Percentiles rank a stretch among this genome's conserved stretches.
These are phyloP conservation scores for Abrus pulchellus DNA, from an alignment of 306 rosid genomes.

Conservation along the genomic window DNA sequence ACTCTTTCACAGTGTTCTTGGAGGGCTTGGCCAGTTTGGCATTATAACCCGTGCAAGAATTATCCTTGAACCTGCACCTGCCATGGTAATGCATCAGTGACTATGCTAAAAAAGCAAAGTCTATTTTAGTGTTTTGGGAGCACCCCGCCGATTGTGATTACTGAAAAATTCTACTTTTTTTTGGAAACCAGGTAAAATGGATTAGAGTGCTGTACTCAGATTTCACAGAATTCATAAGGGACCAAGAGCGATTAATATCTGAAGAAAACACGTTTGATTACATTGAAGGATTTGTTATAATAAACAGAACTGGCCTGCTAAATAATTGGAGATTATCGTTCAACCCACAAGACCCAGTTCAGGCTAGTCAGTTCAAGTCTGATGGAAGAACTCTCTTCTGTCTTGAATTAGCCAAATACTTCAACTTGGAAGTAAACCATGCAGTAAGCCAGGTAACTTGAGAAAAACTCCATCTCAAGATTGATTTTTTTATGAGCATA, in stretches of 20 bases:
- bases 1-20: constrained; percentile 92
- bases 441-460: constrained; percentile 65
- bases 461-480: constrained; percentile 26
- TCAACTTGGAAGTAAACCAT: constrained; percentile 55
- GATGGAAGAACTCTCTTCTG: constrained; percentile 91
- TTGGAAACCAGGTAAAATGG: constrained; percentile 58
- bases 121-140: constrained; percentile 19
- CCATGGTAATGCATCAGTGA: constrained; percentile 57
- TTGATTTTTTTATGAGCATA: constrained; percentile 28
- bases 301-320: constrained; percentile 88
- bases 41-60: constrained; percentile 90
- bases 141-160: not conserved
- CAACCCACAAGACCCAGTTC: constrained; percentile 87
- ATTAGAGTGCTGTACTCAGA: constrained; percentile 74
- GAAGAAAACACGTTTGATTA: constrained; percentile 72
- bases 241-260: constrained; percentile 84
- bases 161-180: not conserved
- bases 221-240: constrained; percentile 67
- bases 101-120: constrained; percentile 34
- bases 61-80: constrained; percentile 85
- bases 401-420: constrained; percentile 89
- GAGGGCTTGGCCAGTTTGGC: constrained; percentile 98
- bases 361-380: constrained; percentile 86
- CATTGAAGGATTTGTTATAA: constrained; percentile 91
- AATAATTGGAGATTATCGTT: constrained; percentile 97